Evolutionary conservation across 768 basidiomycete genomes (phyloP).

Genomic region (Pisolithus marmoratus): DNA sequence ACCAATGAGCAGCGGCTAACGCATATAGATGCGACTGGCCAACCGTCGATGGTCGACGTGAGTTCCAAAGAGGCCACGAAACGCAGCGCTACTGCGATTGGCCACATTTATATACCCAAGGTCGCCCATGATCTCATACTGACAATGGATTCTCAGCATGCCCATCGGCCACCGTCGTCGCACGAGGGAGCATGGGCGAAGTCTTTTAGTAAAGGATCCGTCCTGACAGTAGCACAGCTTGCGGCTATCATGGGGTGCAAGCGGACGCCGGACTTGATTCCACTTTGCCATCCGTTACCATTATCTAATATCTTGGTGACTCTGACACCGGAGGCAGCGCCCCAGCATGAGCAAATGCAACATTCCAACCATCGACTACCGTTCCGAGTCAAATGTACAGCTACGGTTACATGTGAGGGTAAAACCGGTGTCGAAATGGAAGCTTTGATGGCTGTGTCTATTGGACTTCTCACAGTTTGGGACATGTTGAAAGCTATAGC

Average conservation of each 20-base stretch:
- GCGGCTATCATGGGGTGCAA: slow-evolving; percentile 88
- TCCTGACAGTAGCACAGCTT: slow-evolving; percentile 70
- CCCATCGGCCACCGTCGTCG: slow-evolving; percentile 2
- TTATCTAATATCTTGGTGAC: slow-evolving; percentile 66
- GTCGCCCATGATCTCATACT: slow-evolving; percentile 63
- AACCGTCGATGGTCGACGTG: slow-evolving; percentile 82
- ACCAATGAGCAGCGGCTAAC: slow-evolving; percentile 37
- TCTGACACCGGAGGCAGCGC: slow-evolving; percentile 42
- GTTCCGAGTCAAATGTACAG: slow-evolving; percentile 56
- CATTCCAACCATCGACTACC: slow-evolving; percentile 8
- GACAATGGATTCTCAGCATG: slow-evolving; percentile 7
- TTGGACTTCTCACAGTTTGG: slow-evolving; percentile 80
- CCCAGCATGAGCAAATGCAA: background rate
- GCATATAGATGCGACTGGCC: slow-evolving; percentile 68
- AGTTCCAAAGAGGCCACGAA: slow-evolving; percentile 53
- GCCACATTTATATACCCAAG: slow-evolving; percentile 62
- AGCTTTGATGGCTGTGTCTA: slow-evolving; percentile 77
- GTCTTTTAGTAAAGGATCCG: slow-evolving; percentile 60
- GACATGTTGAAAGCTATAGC: slow-evolving; percentile 92
- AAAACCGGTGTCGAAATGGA: slow-evolving; percentile 94
- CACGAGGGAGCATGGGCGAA: slow-evolving; percentile 41
- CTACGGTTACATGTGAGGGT: slow-evolving; percentile 69
- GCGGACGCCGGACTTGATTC: slow-evolving; percentile 76
- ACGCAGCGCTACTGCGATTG: slow-evolving; percentile 70
- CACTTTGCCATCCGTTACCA: slow-evolving; percentile 80